A percentile compares a stretch with the other conserved stretches of the same genome.
phyloP scores from a whole-genome alignment of 106 monocot species.

The Platanthera zijinensis region DNA sequence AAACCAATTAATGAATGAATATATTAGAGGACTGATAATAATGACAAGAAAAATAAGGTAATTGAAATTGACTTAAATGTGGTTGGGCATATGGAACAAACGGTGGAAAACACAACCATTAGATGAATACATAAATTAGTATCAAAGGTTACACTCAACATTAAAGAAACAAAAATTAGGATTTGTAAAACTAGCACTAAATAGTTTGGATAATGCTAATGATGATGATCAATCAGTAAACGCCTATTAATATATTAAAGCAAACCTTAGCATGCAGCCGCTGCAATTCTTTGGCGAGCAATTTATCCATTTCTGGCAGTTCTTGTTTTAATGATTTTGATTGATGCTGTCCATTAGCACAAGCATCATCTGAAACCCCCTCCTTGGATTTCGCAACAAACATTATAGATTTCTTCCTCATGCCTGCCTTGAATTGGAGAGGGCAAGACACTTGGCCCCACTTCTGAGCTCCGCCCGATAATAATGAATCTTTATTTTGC shows the following conservation, averaged over 20 bases:
- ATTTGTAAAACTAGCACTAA: too few species aligned
- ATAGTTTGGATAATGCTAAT: too few species aligned
- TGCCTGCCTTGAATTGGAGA: conserved; percentile 20
- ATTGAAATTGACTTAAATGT: too few species aligned
- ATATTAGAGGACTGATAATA: too few species aligned
- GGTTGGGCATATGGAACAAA: too few species aligned
- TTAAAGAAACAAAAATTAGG: too few species aligned
- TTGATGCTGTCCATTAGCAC: conserved; percentile 2
- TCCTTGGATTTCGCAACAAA: conserved; percentile 11
- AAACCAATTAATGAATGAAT: too few species aligned
- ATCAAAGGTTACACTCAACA: too few species aligned
- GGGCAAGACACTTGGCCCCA: conserved; percentile 88
- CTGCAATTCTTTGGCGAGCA: conserved; percentile 29
- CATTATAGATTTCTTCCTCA: conserved; percentile 6
- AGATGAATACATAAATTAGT: too few species aligned
- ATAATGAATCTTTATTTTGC: conserved; percentile 7
- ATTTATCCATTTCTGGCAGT: conserved; percentile 25
- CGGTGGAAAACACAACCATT: too few species aligned
- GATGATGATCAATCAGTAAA: neutral
- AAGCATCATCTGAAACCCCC: conserved; percentile 4
- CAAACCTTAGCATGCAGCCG: conserved; percentile 27
- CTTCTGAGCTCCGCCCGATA: conserved; percentile 19
- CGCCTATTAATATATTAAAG: neutral
- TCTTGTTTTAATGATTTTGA: conserved; percentile 18
- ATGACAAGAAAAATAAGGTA: too few species aligned